Evolutionary conservation across 345 rosid genomes (phyloP), one percentile per base, ranked within the genome.

Genomic region (Melastoma malabathricum): DNA sequence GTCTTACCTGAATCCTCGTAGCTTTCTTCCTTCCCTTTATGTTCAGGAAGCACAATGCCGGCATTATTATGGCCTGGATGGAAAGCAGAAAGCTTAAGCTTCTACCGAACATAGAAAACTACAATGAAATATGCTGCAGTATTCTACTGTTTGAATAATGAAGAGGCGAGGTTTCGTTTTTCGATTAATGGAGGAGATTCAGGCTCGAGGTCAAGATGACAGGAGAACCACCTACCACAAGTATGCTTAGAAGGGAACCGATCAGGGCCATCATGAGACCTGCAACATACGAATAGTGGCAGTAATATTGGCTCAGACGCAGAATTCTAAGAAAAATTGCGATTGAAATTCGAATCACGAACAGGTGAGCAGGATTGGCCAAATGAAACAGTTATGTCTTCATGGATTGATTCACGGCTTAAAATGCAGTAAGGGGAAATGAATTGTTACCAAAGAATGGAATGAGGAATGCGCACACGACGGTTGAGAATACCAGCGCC

Each of bases 201-300:
- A 31, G n/a, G 29, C 17, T 2, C 44, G 31, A 25, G 41, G 23
- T 23, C 18, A 18, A 59, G 41, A 23, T 43, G 10, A 49, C 22
- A 64, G 3, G 44, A 64, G 54, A 15, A 44, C 52, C 29, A 54
- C 20, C 59, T 73, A 83, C 97, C 95, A 86, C 82, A 10, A 84
- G 81, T 56, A 80, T 41, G 63, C 92, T 71, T 59, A 90, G 82
- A 57, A 81, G 64, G 49, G 97, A 86, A 65, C 96, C 97, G n/a
- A 86, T 81, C 50, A 89, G 71, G 60, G 96, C 82, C 97, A 89
- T 86, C 62, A 83, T 59, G 50, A 89, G 90, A 66, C 95, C 94
- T 86, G 75, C 62, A 57, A 61, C 12, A 25, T 46, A 20, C 44
- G n/a, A 6, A 41, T 27, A 22, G 48, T 23, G 45, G 5, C 12